A percentile compares a stretch with the other conserved stretches of the same genome.
phyloP scores from a whole-genome alignment of 164 flowering plant genomes.

The grape (Vitis vinifera) region ASM3070453v1 NC_081808.1:3542001-3542500 shows the following conservation, averaged over 20 bases:
- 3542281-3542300: slow-evolving; percentile 54
- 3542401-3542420: not conserved
- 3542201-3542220: not conserved
- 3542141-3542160: too few relatives aligned
- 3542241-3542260: slow-evolving; percentile 8
- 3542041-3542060: too few relatives aligned
- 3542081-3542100: too few relatives aligned
- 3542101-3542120: too few relatives aligned
- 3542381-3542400: not conserved
- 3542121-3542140: too few relatives aligned
- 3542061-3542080: too few relatives aligned
- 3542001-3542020: too few relatives aligned
- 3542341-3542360: slow-evolving; percentile 79
- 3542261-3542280: slow-evolving; percentile 86
- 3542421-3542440: not conserved
- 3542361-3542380: not conserved
- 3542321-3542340: slow-evolving; percentile 72
- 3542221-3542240: not conserved
- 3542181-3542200: not conserved
- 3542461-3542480: too few relatives aligned
- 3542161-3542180: too few relatives aligned
- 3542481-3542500: not conserved
- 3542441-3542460: too few relatives aligned
- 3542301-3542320: slow-evolving; percentile 61
- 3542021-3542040: too few relatives aligned